Percentiles rank a stretch among this genome's conserved stretches.
These are phyloP conservation scores for Stagonosporopsis rhizophila DNA, from an alignment of 2,329 filamentous ascomycete genomes.

Conservation along the genomic window DNA sequence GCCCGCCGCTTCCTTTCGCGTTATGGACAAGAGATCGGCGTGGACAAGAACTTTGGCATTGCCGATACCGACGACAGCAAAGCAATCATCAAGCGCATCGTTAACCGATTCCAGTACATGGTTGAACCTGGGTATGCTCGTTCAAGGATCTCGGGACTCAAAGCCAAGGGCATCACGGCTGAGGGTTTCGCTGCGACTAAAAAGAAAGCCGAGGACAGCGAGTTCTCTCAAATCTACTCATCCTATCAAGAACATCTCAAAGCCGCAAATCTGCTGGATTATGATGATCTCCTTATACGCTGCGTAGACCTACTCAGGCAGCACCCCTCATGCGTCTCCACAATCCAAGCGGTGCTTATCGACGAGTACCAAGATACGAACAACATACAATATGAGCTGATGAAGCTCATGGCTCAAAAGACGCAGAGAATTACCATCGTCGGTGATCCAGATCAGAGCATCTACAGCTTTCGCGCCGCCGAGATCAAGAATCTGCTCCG, in stretches of 20 bases:
- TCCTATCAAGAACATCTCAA: constrained; percentile 81
- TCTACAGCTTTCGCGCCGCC: constrained; percentile 93
- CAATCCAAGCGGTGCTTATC: constrained; percentile 89
- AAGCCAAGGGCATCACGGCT: constrained; percentile 62
- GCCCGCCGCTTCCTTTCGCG: constrained; percentile 81
- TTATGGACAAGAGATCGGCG: constrained; percentile 84
- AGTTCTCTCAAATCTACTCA: constrained; percentile 71
- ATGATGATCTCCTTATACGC: constrained; percentile 86
- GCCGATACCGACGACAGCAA: constrained; percentile 83
- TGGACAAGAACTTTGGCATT: constrained; percentile 86
- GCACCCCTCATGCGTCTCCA: constrained; percentile 82
- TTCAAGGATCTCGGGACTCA: constrained; percentile 73
- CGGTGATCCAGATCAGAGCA: constrained; percentile 96
- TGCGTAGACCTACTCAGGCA: constrained; percentile 79
- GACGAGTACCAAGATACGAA: constrained; percentile 99
- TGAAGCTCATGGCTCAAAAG: constrained; percentile 81
- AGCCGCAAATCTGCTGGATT: constrained; percentile 85
- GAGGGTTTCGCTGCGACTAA: constrained; percentile 52
- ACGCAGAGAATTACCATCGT: constrained; percentile 87
- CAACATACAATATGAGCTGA: constrained; percentile 90
- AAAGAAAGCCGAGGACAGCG: constrained; percentile 63
- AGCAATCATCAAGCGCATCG: constrained; percentile 80
- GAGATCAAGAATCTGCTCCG: constrained; percentile 87
- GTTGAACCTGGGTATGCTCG: constrained; percentile 76
- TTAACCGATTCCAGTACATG: constrained; percentile 72